Conservation (phyloP, 805 yeast genomes). For the Kuraishia cidri region DNA sequence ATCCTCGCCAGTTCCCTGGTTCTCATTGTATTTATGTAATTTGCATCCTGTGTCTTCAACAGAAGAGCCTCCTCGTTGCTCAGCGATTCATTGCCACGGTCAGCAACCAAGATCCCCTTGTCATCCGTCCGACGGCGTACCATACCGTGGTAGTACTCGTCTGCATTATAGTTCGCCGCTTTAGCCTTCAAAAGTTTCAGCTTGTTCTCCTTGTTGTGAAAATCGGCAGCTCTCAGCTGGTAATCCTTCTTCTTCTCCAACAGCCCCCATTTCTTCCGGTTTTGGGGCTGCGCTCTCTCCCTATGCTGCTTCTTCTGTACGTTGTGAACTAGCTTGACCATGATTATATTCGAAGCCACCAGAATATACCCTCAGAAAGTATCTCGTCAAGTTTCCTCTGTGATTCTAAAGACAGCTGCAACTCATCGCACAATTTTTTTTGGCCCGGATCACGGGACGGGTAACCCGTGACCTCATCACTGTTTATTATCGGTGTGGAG, state of each 20-base stretch:
- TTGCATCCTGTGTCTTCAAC: constrained; percentile 84
- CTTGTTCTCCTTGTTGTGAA: constrained; percentile 50
- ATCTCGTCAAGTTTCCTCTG: too few relatives aligned
- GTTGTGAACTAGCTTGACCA: constrained; percentile 81
- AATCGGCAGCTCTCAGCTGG: constrained; percentile 45
- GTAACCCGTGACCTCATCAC: too few relatives aligned
- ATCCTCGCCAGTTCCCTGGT: constrained; percentile 61
- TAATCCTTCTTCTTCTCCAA: constrained; percentile 91
- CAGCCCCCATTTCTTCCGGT: constrained; percentile 69
- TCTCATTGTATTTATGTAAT: constrained; percentile 73
- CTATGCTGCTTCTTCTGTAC: constrained; percentile 94
- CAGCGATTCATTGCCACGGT: constrained; percentile 54
- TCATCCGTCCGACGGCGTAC: constrained; percentile 56
- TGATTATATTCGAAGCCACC: constrained; percentile 19
- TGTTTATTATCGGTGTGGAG: too few relatives aligned
- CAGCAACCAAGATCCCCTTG: constrained; percentile 58
- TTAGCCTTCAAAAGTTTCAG: constrained; percentile 66
- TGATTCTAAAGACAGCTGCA: too few relatives aligned
- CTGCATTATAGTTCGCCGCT: constrained; percentile 74
- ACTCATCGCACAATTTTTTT: too few relatives aligned
- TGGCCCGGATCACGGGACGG: too few relatives aligned
- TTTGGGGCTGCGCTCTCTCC: constrained; percentile 82
- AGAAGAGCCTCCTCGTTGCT: constrained; percentile 71
- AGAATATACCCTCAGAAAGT: too few relatives aligned
- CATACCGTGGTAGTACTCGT: constrained; percentile 97